A percentile compares a stretch with the other conserved stretches of the same genome.
phyloP scores from a whole-genome alignment of 129 eudicot species.

The Pseudognaphalium luteoalbum region DNA sequence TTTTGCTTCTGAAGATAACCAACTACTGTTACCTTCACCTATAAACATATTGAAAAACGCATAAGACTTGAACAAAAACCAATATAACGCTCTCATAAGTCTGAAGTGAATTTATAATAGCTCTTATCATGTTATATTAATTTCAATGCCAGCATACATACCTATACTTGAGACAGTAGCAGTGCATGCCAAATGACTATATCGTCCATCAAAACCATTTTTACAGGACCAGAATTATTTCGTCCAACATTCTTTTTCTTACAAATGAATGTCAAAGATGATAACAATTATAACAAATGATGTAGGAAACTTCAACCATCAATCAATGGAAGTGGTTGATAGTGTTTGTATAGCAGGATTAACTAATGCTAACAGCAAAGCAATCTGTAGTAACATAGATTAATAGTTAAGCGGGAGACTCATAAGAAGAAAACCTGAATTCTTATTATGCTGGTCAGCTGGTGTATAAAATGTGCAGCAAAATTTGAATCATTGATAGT shows the following conservation, averaged over 20 bases:
- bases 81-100: not conserved
- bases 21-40: constrained; percentile 34
- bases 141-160: constrained; percentile 21
- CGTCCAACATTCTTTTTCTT: too few relatives aligned
- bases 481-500: too few relatives aligned
- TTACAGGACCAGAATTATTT: too few relatives aligned
- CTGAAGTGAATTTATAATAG: not conserved
- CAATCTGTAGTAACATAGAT: not conserved
- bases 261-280: too few relatives aligned
- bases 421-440: too few relatives aligned
- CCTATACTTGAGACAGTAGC: constrained; percentile 30
- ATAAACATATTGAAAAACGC: not conserved
- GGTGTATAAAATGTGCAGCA: not conserved
- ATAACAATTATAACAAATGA: not conserved
- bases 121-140: not conserved
- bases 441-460: not conserved
- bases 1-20: constrained; percentile 16
- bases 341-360: not conserved
- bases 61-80: not conserved
- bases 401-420: not conserved
- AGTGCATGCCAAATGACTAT: constrained; percentile 34
- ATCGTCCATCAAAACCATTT: constrained; percentile 37
- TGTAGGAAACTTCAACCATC: not conserved
- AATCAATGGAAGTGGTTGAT: too few relatives aligned
- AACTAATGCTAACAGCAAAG: not conserved